phyloP scores from a whole-genome alignment of 768 basidiomycete genomes.

The Naganishia antarctica region DNA sequence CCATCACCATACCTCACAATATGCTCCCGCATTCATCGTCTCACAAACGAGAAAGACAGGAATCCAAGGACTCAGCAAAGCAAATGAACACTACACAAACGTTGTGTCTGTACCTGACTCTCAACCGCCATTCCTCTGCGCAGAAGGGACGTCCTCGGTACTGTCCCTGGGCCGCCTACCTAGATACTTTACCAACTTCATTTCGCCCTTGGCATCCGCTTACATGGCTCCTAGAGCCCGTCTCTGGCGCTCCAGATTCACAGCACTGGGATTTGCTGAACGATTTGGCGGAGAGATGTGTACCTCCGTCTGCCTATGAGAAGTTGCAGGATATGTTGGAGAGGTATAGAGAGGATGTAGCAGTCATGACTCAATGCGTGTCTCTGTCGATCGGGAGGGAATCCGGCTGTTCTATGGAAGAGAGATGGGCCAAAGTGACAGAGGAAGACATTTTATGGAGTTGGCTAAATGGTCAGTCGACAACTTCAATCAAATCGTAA shows the following conservation, averaged over 20 bases:
- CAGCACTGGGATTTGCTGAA: conserved; percentile 46
- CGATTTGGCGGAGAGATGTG: conserved; percentile 19
- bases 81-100: conserved; percentile 63
- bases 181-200: conserved; percentile 66
- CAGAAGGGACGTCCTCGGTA: conserved; percentile 20
- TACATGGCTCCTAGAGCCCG: conserved; percentile 56
- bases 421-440: conserved; percentile 56
- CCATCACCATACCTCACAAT: conserved; percentile 55
- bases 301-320: conserved; percentile 28
- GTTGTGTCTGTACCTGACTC: conserved; percentile 71
- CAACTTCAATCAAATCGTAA: too few relatives aligned
- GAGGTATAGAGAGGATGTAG: conserved; percentile 39
- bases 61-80: background rate
- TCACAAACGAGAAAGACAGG: background rate
- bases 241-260: conserved; percentile 49
- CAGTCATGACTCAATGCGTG: conserved; percentile 29
- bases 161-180: conserved; percentile 55
- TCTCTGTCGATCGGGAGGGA: background rate
- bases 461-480: conserved; percentile 74
- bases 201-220: conserved; percentile 74
- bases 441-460: conserved; percentile 68
- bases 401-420: conserved; percentile 41
- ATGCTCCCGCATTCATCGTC: conserved; percentile 1
- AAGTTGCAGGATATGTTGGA: conserved; percentile 40
- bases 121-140: conserved; percentile 55